Conservation (phyloP, 805 yeast genomes). For the Suhomyces tanzawaensis region DNA sequence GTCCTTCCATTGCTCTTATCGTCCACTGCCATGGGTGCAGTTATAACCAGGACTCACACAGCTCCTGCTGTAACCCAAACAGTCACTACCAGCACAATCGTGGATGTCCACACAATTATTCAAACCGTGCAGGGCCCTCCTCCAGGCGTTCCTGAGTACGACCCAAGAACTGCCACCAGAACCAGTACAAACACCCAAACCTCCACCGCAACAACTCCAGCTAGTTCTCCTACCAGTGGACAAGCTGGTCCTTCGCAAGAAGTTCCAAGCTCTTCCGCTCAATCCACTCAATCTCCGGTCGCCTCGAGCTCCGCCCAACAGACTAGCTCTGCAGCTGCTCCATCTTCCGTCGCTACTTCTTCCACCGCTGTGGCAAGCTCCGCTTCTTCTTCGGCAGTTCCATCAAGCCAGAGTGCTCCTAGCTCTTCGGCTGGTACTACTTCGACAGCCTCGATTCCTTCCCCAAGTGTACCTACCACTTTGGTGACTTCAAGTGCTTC, state of each 20-base stretch:
- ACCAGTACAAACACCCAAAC: not conserved
- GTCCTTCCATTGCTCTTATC: conserved; percentile 2
- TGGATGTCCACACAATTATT: conserved; percentile 10
- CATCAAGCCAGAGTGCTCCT: not conserved
- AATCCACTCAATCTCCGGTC: conserved; percentile 1
- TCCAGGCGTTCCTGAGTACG: conserved; percentile 10
- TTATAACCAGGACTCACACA: conserved; percentile 19
- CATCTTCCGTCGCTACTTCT: conserved; percentile 9
- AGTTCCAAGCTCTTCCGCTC: conserved; percentile 3
- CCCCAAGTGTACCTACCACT: conserved; percentile 9
- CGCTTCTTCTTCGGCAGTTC: conserved; percentile 7
- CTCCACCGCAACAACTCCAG: conserved; percentile 7
- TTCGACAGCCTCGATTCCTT: conserved; percentile 5
- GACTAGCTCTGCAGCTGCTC: conserved; percentile 1
- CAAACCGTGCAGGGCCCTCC: conserved; percentile 20
- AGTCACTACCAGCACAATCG: conserved; percentile 16
- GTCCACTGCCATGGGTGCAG: conserved; percentile 4
- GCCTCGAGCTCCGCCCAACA: not conserved
- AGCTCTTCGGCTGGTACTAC: not conserved
- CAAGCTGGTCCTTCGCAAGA: not conserved
- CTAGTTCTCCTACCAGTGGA: conserved; percentile 4
- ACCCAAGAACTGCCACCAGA: conserved; percentile 2
- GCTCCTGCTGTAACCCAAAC: conserved; percentile 29
- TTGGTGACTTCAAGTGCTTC: conserved; percentile 8
- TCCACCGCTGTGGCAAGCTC: conserved; percentile 12